These are phyloP conservation scores for Coemansia sp. DNA, from an alignment of 192 early-diverging fungal genomes.

Conservation along the genomic window DNA sequence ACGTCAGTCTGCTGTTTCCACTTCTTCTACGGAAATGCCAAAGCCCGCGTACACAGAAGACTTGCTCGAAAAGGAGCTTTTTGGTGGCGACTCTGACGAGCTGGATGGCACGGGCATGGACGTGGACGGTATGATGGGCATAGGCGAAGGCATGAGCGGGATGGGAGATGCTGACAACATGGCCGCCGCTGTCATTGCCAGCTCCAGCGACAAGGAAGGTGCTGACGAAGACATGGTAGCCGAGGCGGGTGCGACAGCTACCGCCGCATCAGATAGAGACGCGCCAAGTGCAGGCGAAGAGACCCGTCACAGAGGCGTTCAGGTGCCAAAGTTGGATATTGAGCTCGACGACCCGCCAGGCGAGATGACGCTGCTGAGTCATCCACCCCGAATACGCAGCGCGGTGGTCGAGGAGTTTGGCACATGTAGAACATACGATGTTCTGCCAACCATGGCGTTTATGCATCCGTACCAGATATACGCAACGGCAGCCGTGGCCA, in stretches of 20 bases:
- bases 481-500: conserved; percentile 62
- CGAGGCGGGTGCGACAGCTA: background rate
- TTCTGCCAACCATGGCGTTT: conserved; percentile 43
- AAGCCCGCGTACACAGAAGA: conserved; percentile 48
- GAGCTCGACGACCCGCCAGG: conserved; percentile 45
- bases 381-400: conserved; percentile 12
- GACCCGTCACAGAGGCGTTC: background rate
- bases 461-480: conserved; percentile 61
- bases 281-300: conserved; percentile 2
- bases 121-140: conserved; percentile 48
- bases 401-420: background rate
- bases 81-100: conserved; percentile 47
- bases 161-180: conserved; percentile 2
- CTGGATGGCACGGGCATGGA: conserved; percentile 34
- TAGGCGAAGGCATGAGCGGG: conserved; percentile 20
- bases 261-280: background rate
- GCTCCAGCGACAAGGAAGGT: background rate
- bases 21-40: conserved; percentile 23
- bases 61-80: conserved; percentile 52
- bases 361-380: conserved; percentile 22
- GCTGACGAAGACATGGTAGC: background rate
- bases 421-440: conserved; percentile 21
- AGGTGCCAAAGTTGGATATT: conserved; percentile 27
- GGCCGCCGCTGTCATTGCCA: conserved; percentile 3
- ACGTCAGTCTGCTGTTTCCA: background rate